Evolutionary conservation across 192 early-diverging fungal species (phyloP).

Genomic region (Chytriomyces confervae): DNA sequence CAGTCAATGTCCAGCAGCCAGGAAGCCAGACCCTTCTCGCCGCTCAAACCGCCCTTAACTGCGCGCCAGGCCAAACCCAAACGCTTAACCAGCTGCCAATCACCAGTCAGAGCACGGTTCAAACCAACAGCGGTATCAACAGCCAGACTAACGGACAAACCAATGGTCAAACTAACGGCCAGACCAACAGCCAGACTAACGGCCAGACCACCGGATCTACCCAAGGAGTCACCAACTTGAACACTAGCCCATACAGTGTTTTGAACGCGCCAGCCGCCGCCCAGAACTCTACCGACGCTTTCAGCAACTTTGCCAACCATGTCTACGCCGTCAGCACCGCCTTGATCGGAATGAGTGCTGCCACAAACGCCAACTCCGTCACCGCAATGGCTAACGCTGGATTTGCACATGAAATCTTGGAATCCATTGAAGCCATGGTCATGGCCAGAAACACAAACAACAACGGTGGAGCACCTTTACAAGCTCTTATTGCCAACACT

Average conservation of each 20-base stretch:
- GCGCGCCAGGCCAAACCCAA: no score
- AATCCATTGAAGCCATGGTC: background rate
- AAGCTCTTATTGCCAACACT: background rate
- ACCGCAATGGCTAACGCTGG: background rate
- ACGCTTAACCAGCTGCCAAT: no score
- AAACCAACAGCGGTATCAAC: no score
- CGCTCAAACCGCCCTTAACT: no score
- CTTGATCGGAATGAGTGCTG: background rate
- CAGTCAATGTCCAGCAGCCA: background rate
- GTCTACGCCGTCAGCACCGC: background rate
- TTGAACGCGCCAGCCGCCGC: background rate
- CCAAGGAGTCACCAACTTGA: background rate
- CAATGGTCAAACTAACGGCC: no score
- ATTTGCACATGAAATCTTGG: background rate
- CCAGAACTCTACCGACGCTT: background rate
- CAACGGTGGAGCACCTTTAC: background rate
- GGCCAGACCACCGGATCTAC: background rate
- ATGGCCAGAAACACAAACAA: background rate
- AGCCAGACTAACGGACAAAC: no score
- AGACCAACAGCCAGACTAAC: no score
- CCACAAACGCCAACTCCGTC: background rate
- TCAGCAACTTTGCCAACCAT: constrained; percentile 15
- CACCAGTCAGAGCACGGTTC: no score
- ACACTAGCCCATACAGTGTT: constrained; percentile 2
- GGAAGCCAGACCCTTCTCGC: no score